phyloP scores from a whole-genome alignment of 148 eudicot species.

The Tetragonia tetragonoides region DNA sequence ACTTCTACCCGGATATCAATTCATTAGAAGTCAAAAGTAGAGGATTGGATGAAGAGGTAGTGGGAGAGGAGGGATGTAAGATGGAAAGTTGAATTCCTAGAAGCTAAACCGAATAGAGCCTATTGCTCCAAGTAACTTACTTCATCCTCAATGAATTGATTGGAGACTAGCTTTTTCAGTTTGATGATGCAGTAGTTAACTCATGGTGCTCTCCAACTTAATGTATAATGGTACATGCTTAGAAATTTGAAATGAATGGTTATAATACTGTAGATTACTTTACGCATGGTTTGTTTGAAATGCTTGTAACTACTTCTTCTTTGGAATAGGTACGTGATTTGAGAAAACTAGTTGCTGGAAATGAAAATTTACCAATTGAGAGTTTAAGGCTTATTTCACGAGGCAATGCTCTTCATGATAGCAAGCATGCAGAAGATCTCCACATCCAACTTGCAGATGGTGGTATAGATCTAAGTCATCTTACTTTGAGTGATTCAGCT shows the following conservation, averaged over 20 bases:
- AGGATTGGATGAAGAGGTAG: no score
- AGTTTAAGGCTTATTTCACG: slow-evolving; percentile 62
- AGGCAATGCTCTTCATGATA: slow-evolving; percentile 75
- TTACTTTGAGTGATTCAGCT: not conserved
- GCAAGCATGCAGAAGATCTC: slow-evolving; percentile 46
- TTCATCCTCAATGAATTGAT: not conserved
- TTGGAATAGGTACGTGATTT: slow-evolving; percentile 58
- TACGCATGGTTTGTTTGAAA: not conserved
- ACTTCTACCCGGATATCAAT: no score
- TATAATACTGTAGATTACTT: not conserved
- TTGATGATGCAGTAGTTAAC: not conserved
- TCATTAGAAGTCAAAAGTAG: no score
- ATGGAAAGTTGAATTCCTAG: no score
- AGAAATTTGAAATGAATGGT: not conserved
- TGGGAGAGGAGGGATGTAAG: no score
- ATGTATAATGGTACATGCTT: not conserved
- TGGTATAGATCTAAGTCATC: slow-evolving; percentile 42
- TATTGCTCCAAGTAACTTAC: no score
- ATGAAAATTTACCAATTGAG: slow-evolving; percentile 45
- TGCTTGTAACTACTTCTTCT: not conserved
- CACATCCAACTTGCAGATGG: slow-evolving; percentile 53
- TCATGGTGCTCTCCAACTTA: not conserved
- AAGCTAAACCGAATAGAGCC: no score
- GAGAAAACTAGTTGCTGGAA: slow-evolving; percentile 65
- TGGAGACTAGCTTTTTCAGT: not conserved